Evolutionary conservation across 2,329 filamentous ascomycete genomes (phyloP).

Genomic region (Xylariaceae sp.): DNA sequence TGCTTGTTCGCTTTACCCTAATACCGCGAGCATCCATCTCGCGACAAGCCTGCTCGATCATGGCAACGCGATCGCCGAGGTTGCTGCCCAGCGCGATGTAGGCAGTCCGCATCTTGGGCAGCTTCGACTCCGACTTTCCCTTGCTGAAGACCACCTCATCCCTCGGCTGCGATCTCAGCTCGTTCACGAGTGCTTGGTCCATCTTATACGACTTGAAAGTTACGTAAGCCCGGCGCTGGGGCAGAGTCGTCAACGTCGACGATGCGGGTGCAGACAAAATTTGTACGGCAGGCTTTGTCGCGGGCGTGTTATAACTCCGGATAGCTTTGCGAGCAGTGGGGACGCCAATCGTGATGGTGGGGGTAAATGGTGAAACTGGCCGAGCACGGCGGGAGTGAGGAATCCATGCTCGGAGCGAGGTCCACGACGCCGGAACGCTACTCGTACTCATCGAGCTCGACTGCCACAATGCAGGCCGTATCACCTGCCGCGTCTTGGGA

Average conservation of each 20-base stretch:
- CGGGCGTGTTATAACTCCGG: slow-evolving; percentile 6
- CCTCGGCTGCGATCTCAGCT: slow-evolving; percentile 16
- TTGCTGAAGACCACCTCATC: slow-evolving; percentile 16
- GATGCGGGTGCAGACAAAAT: neutral
- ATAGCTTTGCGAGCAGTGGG: neutral
- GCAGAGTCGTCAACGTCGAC: neutral
- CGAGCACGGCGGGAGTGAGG: slow-evolving; percentile 23
- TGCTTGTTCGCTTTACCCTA: slow-evolving; percentile 72
- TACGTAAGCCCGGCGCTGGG: slow-evolving; percentile 11
- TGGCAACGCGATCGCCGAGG: slow-evolving; percentile 74
- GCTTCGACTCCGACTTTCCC: slow-evolving; percentile 26
- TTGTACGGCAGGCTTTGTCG: neutral
- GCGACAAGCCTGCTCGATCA: slow-evolving; percentile 78
- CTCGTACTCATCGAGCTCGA: slow-evolving; percentile 25
- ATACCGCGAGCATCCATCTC: slow-evolving; percentile 72
- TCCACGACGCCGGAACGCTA: slow-evolving; percentile 8
- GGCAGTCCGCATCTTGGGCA: slow-evolving; percentile 43
- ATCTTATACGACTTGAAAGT: slow-evolving; percentile 23
- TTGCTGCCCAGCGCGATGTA: slow-evolving; percentile 93
- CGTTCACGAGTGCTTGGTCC: slow-evolving; percentile 22
- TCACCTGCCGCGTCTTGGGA: slow-evolving; percentile 4
- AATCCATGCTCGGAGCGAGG: slow-evolving; percentile 29
- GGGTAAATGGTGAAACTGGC: slow-evolving; percentile 7
- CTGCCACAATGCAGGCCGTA: slow-evolving; percentile 10
- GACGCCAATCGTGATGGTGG: slow-evolving; percentile 2